A percentile compares a stretch with the other conserved stretches of the same genome.
These are phyloP conservation scores for Phytophthora crassamura DNA, from an alignment of 352 stramenopile genomes.

Conservation along the genomic window DNA sequence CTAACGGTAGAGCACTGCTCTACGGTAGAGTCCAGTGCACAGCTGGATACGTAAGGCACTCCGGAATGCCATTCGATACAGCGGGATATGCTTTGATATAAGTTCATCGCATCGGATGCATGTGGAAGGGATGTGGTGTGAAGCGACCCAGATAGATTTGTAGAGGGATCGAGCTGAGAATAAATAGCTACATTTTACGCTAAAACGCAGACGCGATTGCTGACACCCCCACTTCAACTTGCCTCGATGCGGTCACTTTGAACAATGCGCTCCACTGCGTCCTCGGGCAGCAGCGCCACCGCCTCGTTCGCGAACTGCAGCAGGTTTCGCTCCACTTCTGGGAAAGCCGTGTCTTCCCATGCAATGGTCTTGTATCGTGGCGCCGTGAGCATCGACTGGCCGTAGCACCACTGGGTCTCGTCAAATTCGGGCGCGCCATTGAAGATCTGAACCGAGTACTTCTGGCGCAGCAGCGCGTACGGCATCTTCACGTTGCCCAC, in stretches of 20 bases:
- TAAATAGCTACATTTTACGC: slow-evolving; percentile 31
- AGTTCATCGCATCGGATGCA: background rate
- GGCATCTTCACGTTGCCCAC: slow-evolving; percentile 28
- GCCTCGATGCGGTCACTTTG: slow-evolving; percentile 23
- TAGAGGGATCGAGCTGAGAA: slow-evolving; percentile 12
- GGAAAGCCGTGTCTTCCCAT: slow-evolving; percentile 43
- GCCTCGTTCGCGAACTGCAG: slow-evolving; percentile 46
- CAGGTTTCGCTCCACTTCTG: slow-evolving; percentile 38
- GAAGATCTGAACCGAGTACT: slow-evolving; percentile 52
- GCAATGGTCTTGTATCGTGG: slow-evolving; percentile 39
- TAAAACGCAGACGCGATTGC: slow-evolving; percentile 14
- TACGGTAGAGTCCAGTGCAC: slow-evolving; percentile 3
- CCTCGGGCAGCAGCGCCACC: slow-evolving; percentile 21
- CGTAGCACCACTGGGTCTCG: slow-evolving; percentile 52
- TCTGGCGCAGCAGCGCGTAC: slow-evolving; percentile 39
- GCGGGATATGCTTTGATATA: background rate
- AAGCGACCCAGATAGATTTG: background rate
- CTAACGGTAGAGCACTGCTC: slow-evolving; percentile 8
- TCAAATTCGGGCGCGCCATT: slow-evolving; percentile 46
- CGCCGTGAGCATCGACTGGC: slow-evolving; percentile 30
- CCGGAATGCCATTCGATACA: slow-evolving; percentile 11
- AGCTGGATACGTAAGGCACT: slow-evolving; percentile 14
- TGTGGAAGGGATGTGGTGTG: background rate
- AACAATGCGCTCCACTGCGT: slow-evolving; percentile 22
- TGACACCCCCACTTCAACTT: slow-evolving; percentile 24